Conservation (phyloP, 2,329 filamentous ascomycete genomes). For the Cordyceps fumosorosea region DNA sequence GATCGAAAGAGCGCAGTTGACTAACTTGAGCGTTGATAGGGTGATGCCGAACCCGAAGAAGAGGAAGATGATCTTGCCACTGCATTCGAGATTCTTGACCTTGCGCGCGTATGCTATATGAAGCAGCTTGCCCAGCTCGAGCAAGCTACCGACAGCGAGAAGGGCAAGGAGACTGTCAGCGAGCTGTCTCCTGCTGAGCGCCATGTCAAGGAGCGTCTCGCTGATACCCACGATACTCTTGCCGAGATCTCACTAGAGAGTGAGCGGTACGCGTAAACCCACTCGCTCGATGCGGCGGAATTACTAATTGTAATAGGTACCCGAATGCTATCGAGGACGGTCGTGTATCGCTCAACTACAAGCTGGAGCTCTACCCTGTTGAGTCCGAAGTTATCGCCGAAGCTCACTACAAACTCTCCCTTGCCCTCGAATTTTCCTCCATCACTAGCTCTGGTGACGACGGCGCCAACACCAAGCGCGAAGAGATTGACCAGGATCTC, state of each 20-base stretch:
- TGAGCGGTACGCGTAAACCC: slow-evolving; percentile 51
- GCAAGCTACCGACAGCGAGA: slow-evolving; percentile 29
- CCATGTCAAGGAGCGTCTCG: slow-evolving; percentile 76
- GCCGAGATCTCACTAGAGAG: slow-evolving; percentile 97
- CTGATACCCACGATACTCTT: slow-evolving; percentile 88
- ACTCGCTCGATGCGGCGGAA: neutral
- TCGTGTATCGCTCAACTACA: slow-evolving; percentile 68
- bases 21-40: slow-evolving; percentile 33
- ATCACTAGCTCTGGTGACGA: slow-evolving; percentile 55
- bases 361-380: slow-evolving; percentile 68
- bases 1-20: slow-evolving; percentile 13
- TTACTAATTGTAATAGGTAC: slow-evolving; percentile 46
- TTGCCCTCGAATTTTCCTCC: slow-evolving; percentile 90
- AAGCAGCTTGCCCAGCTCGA: slow-evolving; percentile 43
- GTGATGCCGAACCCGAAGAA: slow-evolving; percentile 44
- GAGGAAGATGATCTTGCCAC: slow-evolving; percentile 69
- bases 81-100: slow-evolving; percentile 78
- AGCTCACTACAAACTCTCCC: slow-evolving; percentile 91
- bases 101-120: slow-evolving; percentile 61
- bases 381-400: slow-evolving; percentile 86
- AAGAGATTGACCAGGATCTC: slow-evolving; percentile 58
- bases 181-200: slow-evolving; percentile 36
- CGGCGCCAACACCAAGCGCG: slow-evolving; percentile 38
- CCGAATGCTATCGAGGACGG: slow-evolving; percentile 80
- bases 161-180: slow-evolving; percentile 36